A percentile compares a stretch with the other conserved stretches of the same genome.
phyloP scores from a whole-genome alignment of 139 green algal genomes.

The Chlorella sp. region DNA sequence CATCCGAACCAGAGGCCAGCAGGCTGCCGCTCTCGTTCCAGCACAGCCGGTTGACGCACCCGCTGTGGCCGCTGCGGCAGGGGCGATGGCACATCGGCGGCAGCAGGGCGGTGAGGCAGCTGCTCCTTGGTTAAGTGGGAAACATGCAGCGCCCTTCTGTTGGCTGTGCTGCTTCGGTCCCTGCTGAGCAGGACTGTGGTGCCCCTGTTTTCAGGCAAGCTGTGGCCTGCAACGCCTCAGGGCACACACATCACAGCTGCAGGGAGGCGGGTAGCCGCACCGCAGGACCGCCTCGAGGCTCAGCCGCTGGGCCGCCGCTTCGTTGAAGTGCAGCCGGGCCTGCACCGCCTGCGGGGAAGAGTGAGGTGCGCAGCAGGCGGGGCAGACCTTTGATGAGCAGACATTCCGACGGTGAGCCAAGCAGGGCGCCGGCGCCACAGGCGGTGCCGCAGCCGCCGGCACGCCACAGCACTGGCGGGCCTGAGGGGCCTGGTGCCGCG shows the following conservation, averaged over 20 bases:
- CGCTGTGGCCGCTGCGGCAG: constrained; percentile 59
- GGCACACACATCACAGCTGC: too few species aligned
- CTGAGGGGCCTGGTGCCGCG: too few species aligned
- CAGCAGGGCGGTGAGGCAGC: too few species aligned
- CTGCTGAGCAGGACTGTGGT: too few species aligned
- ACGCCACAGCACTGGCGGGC: too few species aligned
- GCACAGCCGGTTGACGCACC: constrained; percentile 83
- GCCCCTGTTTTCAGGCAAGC: too few species aligned
- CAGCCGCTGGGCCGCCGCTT: constrained; percentile 7
- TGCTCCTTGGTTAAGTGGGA: too few species aligned
- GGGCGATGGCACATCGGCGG: not conserved
- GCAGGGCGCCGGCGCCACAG: too few species aligned
- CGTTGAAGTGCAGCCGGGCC: constrained; percentile 11
- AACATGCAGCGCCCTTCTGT: too few species aligned
- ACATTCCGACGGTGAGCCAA: not conserved
- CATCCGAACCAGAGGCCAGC: constrained; percentile 80
- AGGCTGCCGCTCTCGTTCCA: constrained; percentile 78
- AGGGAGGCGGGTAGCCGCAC: not conserved
- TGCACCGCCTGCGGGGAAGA: not conserved
- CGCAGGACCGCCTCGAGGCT: constrained; percentile 16
- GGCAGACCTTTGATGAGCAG: too few species aligned
- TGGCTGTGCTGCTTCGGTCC: too few species aligned
- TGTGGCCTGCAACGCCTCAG: too few species aligned
- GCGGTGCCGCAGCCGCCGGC: not conserved
- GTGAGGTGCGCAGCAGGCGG: not conserved